A percentile compares a stretch with the other conserved stretches of the same genome.
phyloP scores from a whole-genome alignment of 192 early-diverging fungal genomes.

The Umbelopsis ramanniana region DNA sequence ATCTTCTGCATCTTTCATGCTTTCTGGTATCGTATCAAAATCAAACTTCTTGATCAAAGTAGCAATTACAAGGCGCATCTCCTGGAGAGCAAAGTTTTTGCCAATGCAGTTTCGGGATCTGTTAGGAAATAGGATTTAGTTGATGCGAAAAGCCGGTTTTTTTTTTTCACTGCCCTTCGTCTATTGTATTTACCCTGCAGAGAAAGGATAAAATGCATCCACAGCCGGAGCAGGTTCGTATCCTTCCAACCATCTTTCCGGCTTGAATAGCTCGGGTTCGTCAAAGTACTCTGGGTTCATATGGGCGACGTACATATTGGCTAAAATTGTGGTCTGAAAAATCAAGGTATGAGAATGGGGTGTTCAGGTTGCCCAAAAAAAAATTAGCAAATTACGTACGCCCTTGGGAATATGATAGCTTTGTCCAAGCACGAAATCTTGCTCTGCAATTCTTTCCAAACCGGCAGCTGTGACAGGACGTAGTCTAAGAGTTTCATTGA shows the following conservation, averaged over 20 bases:
- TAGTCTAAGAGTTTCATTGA: slow-evolving; percentile 44
- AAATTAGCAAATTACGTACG: slow-evolving; percentile 7
- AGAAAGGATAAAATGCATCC: slow-evolving; percentile 55
- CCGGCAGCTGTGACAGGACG: slow-evolving; percentile 33
- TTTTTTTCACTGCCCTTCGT: not conserved
- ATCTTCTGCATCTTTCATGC: slow-evolving; percentile 23
- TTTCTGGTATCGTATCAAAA: slow-evolving; percentile 38
- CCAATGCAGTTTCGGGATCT: slow-evolving; percentile 55
- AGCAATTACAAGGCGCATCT: slow-evolving; percentile 49
- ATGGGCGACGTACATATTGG: slow-evolving; percentile 18
- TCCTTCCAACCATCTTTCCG: slow-evolving; percentile 54
- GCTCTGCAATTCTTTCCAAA: slow-evolving; percentile 20
- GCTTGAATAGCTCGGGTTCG: slow-evolving; percentile 48
- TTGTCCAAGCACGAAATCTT: slow-evolving; percentile 27
- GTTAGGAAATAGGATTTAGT: slow-evolving; percentile 31
- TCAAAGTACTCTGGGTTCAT: slow-evolving; percentile 44
- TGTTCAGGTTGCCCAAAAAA: not conserved
- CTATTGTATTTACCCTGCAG: slow-evolving; percentile 35
- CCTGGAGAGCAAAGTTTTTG: slow-evolving; percentile 52
- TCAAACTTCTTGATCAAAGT: slow-evolving; percentile 47
- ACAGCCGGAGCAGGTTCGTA: slow-evolving; percentile 29
- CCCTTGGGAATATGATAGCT: slow-evolving; percentile 34
- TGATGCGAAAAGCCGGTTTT: too few species aligned
- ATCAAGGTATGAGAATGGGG: not conserved
- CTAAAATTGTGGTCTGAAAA: slow-evolving; percentile 11